Base-by-base conservation (phyloP, 1,284 basidiomycete genomes). In the Ustilago xerochloae region DNA sequence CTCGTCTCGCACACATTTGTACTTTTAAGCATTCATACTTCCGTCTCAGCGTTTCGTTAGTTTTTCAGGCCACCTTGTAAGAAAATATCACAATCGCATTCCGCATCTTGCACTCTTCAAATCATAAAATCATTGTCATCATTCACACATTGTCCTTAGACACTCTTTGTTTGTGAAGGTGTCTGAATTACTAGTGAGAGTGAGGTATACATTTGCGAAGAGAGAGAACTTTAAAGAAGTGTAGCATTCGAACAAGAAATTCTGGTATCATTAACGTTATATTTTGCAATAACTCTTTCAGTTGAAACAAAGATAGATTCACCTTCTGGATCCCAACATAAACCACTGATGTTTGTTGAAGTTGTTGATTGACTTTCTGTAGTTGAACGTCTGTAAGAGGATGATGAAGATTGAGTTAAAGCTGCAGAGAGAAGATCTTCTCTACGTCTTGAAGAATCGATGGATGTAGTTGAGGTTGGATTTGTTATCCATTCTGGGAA, bases 321-420 rank as follows among this genome's bases (percentile, higher is more conserved):
- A 1, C 38, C 45, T n/a, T 74, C 64, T 2, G 75, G 63, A 50
- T 78, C 75, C 77, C 77, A 80, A 12, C 75, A 75, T 2, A 80
- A 36, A 1, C 79, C 79, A 18, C 67, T 57, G 33, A 79, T 65
- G 48, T 79, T 77, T 0, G 26, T 24, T 26, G 51, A 53, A 26
- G 26, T 9, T 33, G 50, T 46, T 13, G 60, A 59, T 38, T 30
- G 49, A 20, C 16, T 16, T 4, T 47, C 41, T 7, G 22, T 24
- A 10, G 41, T 43, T 20, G 41, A 47, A 32, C 32, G 30, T 35
- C 33, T 22, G 29, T 18, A 22, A n/a, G n/a, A n/a, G n/a, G n/a
- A n/a, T 13, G 39, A 24, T 12, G 50, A 4, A 33, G 51, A 22
- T 6, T 56, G 58, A 9, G 43, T 24, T 1, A 61, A 6, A 2